These are phyloP conservation scores for Rhodomyrtus psidioides DNA, from an alignment of 441 rosid species.

Conservation along the genomic window DNA sequence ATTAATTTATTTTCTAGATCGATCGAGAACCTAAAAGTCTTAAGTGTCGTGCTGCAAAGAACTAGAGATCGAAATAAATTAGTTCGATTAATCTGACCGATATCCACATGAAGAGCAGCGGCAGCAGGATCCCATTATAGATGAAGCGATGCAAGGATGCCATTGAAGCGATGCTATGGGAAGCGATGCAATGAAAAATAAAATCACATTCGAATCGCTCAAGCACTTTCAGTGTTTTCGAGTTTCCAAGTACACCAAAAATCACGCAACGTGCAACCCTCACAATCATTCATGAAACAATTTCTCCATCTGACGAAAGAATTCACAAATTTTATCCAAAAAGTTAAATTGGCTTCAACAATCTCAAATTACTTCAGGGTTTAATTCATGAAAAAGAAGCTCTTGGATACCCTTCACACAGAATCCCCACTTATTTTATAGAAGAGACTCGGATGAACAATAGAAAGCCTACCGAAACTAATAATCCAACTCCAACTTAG, in stretches of 20 bases:
- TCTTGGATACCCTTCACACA: neutral
- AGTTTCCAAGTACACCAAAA: neutral
- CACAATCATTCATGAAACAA: neutral
- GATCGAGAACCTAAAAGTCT: neutral
- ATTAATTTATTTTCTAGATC: neutral
- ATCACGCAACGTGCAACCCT: neutral
- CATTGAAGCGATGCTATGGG: too few species aligned
- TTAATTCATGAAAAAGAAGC: neutral
- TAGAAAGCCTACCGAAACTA: neutral
- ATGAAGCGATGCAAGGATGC: too few species aligned
- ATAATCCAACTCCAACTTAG: neutral
- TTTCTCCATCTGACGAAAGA: neutral
- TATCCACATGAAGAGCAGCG: rapidly evolving
- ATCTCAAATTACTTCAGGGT: neutral
- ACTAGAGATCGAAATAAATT: neutral
- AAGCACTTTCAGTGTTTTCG: neutral
- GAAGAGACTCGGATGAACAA: neutral
- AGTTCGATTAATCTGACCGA: rapidly evolving
- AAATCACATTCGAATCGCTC: neutral
- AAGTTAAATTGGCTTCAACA: neutral
- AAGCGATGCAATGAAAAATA: neutral
- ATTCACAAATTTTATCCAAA: neutral
- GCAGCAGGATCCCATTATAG: neutral
- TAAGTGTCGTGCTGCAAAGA: neutral
- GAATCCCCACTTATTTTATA: neutral